A percentile compares a stretch with the other conserved stretches of the same genome.
Evolutionary conservation across 495 filamentous ascomycete genomes (phyloP).

Genomic region (Apodospora peruviana): DNA sequence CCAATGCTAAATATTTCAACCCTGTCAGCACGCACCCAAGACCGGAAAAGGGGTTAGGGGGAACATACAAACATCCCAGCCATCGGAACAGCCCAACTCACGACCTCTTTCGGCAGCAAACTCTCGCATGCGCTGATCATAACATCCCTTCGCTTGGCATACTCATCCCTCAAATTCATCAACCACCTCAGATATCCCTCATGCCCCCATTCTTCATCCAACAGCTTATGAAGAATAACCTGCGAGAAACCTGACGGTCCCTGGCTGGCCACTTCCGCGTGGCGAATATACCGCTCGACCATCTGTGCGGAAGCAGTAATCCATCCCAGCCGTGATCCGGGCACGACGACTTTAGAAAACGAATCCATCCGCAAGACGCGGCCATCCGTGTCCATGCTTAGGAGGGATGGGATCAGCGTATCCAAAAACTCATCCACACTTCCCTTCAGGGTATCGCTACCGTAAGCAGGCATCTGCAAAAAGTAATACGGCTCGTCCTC

Average conservation of each 20-base stretch:
- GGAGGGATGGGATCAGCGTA: slow-evolving; percentile 52
- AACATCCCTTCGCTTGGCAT: slow-evolving; percentile 69
- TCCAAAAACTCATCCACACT: slow-evolving; percentile 42
- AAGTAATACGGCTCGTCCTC: slow-evolving; percentile 98
- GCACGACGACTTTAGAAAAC: slow-evolving; percentile 77
- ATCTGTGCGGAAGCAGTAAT: slow-evolving; percentile 78
- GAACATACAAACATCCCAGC: slow-evolving; percentile 95
- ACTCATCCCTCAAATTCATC: slow-evolving; percentile 74
- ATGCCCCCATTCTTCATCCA: slow-evolving; percentile 94
- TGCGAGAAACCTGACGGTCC: slow-evolving; percentile 80
- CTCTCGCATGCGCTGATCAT: slow-evolving; percentile 80
- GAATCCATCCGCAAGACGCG: slow-evolving; percentile 70
- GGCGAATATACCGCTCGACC: slow-evolving; percentile 68
- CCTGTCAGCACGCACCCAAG: no score
- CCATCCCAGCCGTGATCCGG: slow-evolving; percentile 73
- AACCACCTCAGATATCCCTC: slow-evolving; percentile 88
- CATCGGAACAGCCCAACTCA: slow-evolving; percentile 73
- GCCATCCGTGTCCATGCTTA: slow-evolving; percentile 62
- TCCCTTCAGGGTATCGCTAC: slow-evolving; percentile 18
- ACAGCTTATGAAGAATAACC: slow-evolving; percentile 75
- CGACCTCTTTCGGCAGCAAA: slow-evolving; percentile 68
- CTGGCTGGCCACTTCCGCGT: slow-evolving; percentile 74
- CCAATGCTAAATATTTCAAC: no score
- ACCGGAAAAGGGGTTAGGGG: slow-evolving; percentile 3
- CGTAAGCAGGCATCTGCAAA: slow-evolving; percentile 89